Base-by-base conservation (phyloP, 257 asterid species). In the Nicotiana paniculata region DNA sequence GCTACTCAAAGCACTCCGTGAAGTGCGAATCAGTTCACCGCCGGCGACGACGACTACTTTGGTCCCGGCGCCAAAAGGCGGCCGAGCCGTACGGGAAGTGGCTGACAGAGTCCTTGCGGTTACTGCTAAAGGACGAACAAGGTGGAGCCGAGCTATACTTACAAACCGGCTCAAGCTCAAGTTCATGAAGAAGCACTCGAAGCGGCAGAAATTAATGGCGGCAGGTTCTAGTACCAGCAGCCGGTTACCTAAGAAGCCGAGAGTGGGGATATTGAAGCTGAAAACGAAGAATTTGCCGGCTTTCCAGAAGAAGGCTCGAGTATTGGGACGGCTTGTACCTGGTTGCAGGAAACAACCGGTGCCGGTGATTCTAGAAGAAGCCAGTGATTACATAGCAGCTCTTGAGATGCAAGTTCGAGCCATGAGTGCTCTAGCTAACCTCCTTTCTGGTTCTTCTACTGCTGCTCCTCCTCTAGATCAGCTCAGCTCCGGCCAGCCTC, bases 381-480 rank as follows among this genome's bases (percentile, higher is more conserved):
- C 97, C 1, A 84, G 90, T 3, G 99, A 96, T 90, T 96, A 94
- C 51, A 96, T 96, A 6, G 93, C 99, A 9, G 99, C 99, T 32
- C 97, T 96, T 12, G 89, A 96, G 91, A 94, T 96, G 99, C 99
- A 94, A 93, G 94, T 95, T 15, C 90, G 97, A 84, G 98, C 98
- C 85, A 95, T 95, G 99, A 91, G 90, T 84, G 91, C 96, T 59
- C 83, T 95, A 80, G 93, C 98, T 82, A 92, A 92, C 69, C 86
- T 91, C 21, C 98, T 95, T 54, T 88, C 97, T n/a, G 94, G 89
- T 39, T 83, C 91, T 26, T 79, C 88, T 28, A 67, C 84, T 68
- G 62, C 90, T 58, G 58, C 85, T 9, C 26, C 80, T 48, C 82
- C 80, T 87, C 79, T 81, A 86, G 70, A 81, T 85, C 94, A 86